These are phyloP conservation scores for Yarrowia alimentaria DNA, from an alignment of 805 yeast species.

Conservation along the genomic window DNA sequence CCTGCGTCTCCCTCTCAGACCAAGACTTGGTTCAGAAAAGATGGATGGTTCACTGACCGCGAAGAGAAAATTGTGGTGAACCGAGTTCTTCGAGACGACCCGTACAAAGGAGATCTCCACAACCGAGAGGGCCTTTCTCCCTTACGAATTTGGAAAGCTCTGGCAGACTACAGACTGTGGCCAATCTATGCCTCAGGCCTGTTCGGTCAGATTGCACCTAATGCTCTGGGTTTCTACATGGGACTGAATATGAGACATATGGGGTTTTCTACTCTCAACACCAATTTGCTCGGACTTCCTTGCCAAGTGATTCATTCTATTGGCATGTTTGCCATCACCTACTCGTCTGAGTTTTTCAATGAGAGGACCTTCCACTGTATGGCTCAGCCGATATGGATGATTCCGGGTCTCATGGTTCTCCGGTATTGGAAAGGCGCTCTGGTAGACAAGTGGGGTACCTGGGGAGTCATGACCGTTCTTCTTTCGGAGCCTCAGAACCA, in stretches of 20 bases:
- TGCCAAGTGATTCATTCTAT: slow-evolving; percentile 29
- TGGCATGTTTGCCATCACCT: slow-evolving; percentile 27
- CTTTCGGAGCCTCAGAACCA: slow-evolving; percentile 44
- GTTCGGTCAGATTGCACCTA: slow-evolving; percentile 43
- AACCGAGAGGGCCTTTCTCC: slow-evolving; percentile 53
- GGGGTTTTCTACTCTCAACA: slow-evolving; percentile 54
- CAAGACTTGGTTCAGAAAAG: slow-evolving; percentile 47
- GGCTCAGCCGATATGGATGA: slow-evolving; percentile 30
- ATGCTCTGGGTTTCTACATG: slow-evolving; percentile 45
- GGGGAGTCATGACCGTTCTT: slow-evolving; percentile 35
- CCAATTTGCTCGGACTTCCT: slow-evolving; percentile 51
- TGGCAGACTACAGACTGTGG: slow-evolving; percentile 54
- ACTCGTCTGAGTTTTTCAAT: slow-evolving; percentile 28
- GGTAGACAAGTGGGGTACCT: slow-evolving; percentile 38
- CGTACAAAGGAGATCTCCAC: slow-evolving; percentile 61
- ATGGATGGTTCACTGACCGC: slow-evolving; percentile 54
- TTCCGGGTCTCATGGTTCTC: slow-evolving; percentile 30
- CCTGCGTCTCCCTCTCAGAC: slow-evolving; percentile 56
- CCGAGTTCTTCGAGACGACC: slow-evolving; percentile 60
- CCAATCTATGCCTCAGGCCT: slow-evolving; percentile 55
- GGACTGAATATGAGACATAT: slow-evolving; percentile 49
- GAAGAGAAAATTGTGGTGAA: slow-evolving; percentile 60
- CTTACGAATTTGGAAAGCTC: slow-evolving; percentile 43
- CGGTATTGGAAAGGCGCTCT: slow-evolving; percentile 32
- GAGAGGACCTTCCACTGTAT: slow-evolving; percentile 29